Evolutionary conservation across 2,329 filamentous ascomycete species (phyloP), one percentile per base, ranked within the genome.

Genomic region (Fonsecaea pugnacius): DNA sequence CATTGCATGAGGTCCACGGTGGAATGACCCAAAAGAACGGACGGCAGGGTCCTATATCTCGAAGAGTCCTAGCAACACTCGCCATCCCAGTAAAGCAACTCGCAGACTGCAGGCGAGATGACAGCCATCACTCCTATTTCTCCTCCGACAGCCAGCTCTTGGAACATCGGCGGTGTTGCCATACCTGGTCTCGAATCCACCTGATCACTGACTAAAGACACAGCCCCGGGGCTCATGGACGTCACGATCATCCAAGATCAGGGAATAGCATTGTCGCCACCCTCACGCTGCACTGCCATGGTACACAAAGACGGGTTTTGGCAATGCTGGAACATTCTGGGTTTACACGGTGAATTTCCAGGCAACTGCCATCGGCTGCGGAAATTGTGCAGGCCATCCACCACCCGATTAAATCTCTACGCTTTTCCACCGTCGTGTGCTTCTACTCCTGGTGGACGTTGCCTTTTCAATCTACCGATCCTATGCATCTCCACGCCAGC

Each of bases 1-100:
- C 40, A 79, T 78, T 57, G 76, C 73, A 10, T 12, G 27, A 38
- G 46, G 4, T 36, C 16, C 16, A n/a, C 5, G 12, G 9, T 1
- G 14, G 16, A 4, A 24, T 18, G 6, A 27, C 18, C 10, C 43
- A 16, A 46, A 46, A 10, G 5, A 21, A 46, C 40, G 3, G 40
- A 46, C 18, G n/a, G 40, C 18, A 21, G 8, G 18, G 9, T 3
- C 9, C 43, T 48, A 8, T 48, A 14, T 24, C 21, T 48, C 43
- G 16, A 38, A 38, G 16, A 38, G 16, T 38, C 35, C 35, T 38
- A 14, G 21, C 2, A 24, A 27, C 5, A 14, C 18, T 27, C 16
- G 43, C n/a, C 21, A 1, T 14, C 43, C 10, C 16, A 18, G 43
- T 5, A 27, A 48, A 12, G 43, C 6, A 48, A 10, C 43, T 24